A percentile compares a stretch with the other conserved stretches of the same genome.
phyloP scores from a whole-genome alignment of 1,139 yeast species.

The Geotrichum candidum region DNA sequence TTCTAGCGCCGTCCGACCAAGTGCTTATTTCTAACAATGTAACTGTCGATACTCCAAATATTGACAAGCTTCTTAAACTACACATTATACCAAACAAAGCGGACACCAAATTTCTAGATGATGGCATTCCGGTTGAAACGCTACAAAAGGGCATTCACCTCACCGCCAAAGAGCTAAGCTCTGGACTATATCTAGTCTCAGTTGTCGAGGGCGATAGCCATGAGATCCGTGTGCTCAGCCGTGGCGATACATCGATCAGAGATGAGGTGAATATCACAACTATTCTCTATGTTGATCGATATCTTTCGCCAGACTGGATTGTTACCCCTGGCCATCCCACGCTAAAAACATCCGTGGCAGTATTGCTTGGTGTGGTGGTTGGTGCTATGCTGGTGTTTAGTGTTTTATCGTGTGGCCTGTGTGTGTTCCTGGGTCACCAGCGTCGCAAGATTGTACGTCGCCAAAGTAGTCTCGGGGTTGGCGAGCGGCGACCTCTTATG shows the following conservation, averaged over 20 bases:
- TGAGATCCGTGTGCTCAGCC: conserved; percentile 57
- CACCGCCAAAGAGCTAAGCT: conserved; percentile 38
- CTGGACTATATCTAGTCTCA: conserved; percentile 33
- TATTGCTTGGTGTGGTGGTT: conserved; percentile 34
- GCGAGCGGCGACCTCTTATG: neutral
- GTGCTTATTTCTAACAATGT: conserved; percentile 52
- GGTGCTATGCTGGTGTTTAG: conserved; percentile 32
- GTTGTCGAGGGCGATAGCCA: conserved; percentile 52
- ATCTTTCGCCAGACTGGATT: conserved; percentile 62
- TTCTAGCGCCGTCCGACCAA: conserved; percentile 66
- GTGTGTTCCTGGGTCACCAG: conserved; percentile 21
- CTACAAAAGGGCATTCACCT: conserved; percentile 42
- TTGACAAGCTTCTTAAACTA: conserved; percentile 54
- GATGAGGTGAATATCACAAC: conserved; percentile 36
- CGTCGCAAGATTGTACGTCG: conserved; percentile 4
- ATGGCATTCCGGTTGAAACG: conserved; percentile 37
- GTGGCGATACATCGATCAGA: conserved; percentile 47
- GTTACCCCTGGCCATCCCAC: conserved; percentile 13
- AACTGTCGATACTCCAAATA: conserved; percentile 40
- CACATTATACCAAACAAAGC: conserved; percentile 63
- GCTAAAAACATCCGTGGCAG: conserved; percentile 33
- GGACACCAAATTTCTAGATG: conserved; percentile 33
- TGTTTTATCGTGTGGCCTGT: conserved; percentile 23
- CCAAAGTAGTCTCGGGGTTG: neutral
- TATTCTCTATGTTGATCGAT: conserved; percentile 65